These are phyloP conservation scores for Vitis riparia DNA, from an alignment of 164 flowering plant genomes.

Conservation along the genomic window DNA sequence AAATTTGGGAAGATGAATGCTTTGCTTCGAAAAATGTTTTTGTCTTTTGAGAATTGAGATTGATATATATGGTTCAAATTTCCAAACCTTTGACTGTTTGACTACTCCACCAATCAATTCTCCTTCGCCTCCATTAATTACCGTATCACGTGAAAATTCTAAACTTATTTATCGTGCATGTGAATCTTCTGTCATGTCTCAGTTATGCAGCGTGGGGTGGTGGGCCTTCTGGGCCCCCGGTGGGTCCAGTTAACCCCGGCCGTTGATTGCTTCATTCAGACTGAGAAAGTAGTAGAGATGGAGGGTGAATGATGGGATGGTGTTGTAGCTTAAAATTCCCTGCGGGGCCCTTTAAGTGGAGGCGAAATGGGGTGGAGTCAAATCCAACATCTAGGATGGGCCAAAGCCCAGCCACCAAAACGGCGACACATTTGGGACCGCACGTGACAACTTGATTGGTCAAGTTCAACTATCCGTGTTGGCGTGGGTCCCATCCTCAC, in stretches of 20 bases:
- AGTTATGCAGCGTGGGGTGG: background rate
- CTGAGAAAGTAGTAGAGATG: no score
- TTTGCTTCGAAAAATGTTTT: slow-evolving; percentile 12
- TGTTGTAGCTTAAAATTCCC: no score
- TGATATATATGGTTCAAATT: background rate
- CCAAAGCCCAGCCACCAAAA: slow-evolving; percentile 33
- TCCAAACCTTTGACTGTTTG: slow-evolving; percentile 7
- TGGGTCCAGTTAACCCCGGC: no score
- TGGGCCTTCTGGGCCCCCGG: no score
- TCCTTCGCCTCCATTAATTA: no score
- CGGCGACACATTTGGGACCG: slow-evolving; percentile 34
- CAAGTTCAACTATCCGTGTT: background rate
- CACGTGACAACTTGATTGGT: slow-evolving; percentile 24
- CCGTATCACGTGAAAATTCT: no score
- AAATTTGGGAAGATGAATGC: background rate
- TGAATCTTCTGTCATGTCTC: background rate
- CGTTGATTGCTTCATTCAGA: no score
- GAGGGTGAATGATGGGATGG: no score
- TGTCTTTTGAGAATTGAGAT: background rate
- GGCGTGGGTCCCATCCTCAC: slow-evolving; percentile 14
- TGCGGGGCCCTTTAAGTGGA: no score
- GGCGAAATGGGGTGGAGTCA: slow-evolving; percentile 3
- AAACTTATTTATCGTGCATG: background rate
- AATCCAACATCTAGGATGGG: slow-evolving; percentile 1
- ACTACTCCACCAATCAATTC: background rate